Evolutionary conservation across 768 basidiomycete genomes (phyloP), one percentile per base, ranked within the genome.

Genomic region (Tulasnella sp.): DNA sequence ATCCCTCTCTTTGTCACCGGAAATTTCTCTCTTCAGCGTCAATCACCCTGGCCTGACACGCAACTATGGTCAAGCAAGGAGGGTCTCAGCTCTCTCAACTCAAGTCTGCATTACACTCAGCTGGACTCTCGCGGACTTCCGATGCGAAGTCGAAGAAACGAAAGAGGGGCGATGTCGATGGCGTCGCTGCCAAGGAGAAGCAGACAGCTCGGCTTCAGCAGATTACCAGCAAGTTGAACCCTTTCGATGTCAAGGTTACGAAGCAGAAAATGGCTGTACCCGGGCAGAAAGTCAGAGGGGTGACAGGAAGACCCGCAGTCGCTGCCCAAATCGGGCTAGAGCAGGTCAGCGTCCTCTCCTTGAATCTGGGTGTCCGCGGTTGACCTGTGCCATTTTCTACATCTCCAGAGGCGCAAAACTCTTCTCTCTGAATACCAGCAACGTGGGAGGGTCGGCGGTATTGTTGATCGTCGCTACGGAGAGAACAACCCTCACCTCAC

Each of bases 381-480:
- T n/a, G 35, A 32, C 75, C 41, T 65, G 73, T 40, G 29, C 11
- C 41, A n/a, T n/a, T 72, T 32, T 77, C n/a, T n/a, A n/a, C n/a
- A n/a, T n/a, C n/a, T n/a, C n/a, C n/a, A 97, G 95, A 84, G 96
- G 64, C 92, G 90, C 79, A 90, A 90, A 83, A 91, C 89, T 0
- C 82, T 99, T 29, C 81, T 98, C 69, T 95, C 94, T 74, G 95
- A 98, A 81, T 90, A 88, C 69, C 87, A 93, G 74, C 86, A 90
- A 66, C 90, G 88, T 75, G 88, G 87, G 64, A 90, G 88, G 75
- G 88, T 90, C 11, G 95, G 95, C 5, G 92, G 95, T 5, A 89
- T 99, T 72, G 82, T 95, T 72, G 97, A 99, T 80, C 87, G 93
- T 67, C 90, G 97, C 22, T 98, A 98, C 78, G 97, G 97, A 81